These are phyloP conservation scores for Pyrus communis DNA, from an alignment of 306 rosid species.

Conservation along the genomic window DNA sequence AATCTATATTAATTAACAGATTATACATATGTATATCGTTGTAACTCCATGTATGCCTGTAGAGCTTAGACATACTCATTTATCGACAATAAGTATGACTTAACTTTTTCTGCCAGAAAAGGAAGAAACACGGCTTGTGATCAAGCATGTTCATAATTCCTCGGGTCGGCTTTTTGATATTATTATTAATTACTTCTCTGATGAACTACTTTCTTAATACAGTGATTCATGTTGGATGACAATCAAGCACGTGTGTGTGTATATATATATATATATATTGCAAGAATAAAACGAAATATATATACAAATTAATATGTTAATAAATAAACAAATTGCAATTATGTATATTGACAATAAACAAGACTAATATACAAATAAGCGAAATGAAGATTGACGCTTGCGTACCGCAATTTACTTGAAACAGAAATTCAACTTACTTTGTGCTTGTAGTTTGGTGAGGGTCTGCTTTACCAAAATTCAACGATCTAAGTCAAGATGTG, in stretches of 20 bases:
- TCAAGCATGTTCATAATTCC: not conserved
- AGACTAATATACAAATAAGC: too few relatives aligned
- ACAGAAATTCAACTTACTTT: accelerated
- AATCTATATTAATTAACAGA: not conserved
- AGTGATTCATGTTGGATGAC: too few relatives aligned
- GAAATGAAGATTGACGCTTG: too few relatives aligned
- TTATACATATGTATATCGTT: not conserved
- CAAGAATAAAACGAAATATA: too few relatives aligned
- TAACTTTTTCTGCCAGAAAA: not conserved
- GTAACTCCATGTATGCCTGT: not conserved
- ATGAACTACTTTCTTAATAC: not conserved
- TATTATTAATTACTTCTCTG: not conserved
- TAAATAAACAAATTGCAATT: too few relatives aligned
- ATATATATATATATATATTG: too few relatives aligned
- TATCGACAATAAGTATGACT: not conserved
- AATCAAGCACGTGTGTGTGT: too few relatives aligned
- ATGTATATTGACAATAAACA: too few relatives aligned
- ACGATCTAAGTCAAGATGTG: too few relatives aligned
- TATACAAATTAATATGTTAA: too few relatives aligned
- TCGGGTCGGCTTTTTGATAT: not conserved
- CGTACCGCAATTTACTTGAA: accelerated
- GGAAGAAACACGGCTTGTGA: not conserved
- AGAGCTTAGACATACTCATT: conserved; percentile 2
- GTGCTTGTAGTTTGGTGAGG: too few relatives aligned
- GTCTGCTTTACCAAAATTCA: too few relatives aligned